Evolutionary conservation across 805 yeast genomes (phyloP).

Genomic region (Ogataea pini): DNA sequence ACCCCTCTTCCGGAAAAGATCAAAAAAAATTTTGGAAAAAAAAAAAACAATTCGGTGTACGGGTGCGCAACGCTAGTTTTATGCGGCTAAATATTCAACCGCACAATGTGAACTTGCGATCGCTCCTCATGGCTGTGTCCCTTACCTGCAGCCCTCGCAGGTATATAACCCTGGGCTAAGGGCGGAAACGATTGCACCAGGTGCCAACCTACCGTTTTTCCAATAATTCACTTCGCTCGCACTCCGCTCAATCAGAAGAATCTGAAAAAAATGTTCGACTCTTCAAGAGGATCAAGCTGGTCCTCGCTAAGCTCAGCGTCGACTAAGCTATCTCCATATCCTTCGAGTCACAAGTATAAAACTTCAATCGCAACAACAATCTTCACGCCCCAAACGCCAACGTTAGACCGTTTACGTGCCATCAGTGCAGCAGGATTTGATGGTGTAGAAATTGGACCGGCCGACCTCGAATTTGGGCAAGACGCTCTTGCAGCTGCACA

Average conservation of each 20-base stretch:
- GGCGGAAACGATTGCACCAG: background rate
- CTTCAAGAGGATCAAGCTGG: slow-evolving; percentile 7
- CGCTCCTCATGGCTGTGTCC: background rate
- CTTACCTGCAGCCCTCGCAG: background rate
- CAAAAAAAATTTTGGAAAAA: background rate
- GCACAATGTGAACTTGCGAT: background rate
- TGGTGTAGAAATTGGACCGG: slow-evolving; percentile 7
- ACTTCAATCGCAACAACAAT: slow-evolving; percentile 6
- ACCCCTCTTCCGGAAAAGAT: background rate
- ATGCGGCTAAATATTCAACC: background rate
- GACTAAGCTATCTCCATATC: slow-evolving; percentile 1
- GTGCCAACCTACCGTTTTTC: background rate
- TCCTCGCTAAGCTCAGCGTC: slow-evolving; percentile 5
- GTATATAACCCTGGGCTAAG: background rate
- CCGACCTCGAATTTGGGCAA: slow-evolving; percentile 1
- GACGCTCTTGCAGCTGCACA: background rate
- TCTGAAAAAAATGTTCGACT: slow-evolving; percentile 1
- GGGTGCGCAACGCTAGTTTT: background rate
- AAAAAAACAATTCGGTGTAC: background rate
- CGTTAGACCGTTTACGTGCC: background rate
- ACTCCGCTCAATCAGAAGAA: background rate
- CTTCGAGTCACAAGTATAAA: slow-evolving; percentile 2
- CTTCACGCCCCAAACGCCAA: background rate
- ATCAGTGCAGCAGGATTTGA: slow-evolving; percentile 7
- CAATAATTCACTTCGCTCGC: background rate